Evolutionary conservation across 129 eudicot species (phyloP).

Genomic region (Glebionis coronaria): DNA sequence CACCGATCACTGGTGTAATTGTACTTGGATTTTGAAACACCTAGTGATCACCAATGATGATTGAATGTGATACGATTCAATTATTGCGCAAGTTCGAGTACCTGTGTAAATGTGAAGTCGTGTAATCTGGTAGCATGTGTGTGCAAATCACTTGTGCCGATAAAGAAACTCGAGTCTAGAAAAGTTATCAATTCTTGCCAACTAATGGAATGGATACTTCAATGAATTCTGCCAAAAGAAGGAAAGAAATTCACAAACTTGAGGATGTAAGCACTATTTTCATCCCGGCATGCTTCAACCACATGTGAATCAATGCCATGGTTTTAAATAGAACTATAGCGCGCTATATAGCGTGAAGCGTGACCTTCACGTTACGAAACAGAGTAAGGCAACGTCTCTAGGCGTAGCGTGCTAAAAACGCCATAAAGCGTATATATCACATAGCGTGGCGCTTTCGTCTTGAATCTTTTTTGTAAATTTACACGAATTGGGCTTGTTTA

Average conservation of each 20-base stretch:
- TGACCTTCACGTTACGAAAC: too few relatives aligned
- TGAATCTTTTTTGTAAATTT: too few relatives aligned
- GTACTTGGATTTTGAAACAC: constrained; percentile 81
- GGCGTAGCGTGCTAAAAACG: too few relatives aligned
- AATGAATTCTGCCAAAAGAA: constrained; percentile 53
- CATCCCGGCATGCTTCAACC: constrained; percentile 39
- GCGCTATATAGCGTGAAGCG: too few relatives aligned
- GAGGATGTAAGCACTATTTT: too few relatives aligned
- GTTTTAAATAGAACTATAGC: too few relatives aligned
- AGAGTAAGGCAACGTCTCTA: too few relatives aligned
- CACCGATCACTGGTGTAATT: constrained; percentile 65
- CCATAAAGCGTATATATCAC: too few relatives aligned
- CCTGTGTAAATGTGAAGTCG: constrained; percentile 25
- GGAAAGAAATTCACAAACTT: constrained; percentile 31
- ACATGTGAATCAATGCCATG: constrained; percentile 23
- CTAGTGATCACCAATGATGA: constrained; percentile 73
- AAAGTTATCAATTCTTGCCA: too few relatives aligned
- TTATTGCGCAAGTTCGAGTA: constrained; percentile 76
- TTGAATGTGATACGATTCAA: constrained; percentile 81
- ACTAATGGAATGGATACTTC: constrained; percentile 59
- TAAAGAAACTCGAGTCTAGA: too few relatives aligned
- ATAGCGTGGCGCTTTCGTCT: too few relatives aligned
- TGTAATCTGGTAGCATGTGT: constrained; percentile 67
- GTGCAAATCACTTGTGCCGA: constrained; percentile 70
- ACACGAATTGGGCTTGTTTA: too few relatives aligned